These are phyloP conservation scores for Metarhizium robertsii DNA, from an alignment of 2,329 filamentous ascomycete genomes.

Conservation along the genomic window DNA sequence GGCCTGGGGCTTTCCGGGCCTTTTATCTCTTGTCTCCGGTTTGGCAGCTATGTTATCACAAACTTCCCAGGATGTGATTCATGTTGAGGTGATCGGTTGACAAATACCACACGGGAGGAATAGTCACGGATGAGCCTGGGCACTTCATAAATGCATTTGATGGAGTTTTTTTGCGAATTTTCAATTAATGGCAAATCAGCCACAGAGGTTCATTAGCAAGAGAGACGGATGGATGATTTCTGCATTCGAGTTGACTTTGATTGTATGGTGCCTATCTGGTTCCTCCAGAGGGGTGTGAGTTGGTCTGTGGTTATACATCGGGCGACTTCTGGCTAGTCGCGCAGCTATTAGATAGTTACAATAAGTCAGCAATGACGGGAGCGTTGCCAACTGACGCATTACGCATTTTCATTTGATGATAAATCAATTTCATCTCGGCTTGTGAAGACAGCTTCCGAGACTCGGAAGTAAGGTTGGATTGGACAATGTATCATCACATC, in stretches of 20 bases:
- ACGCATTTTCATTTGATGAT: neutral
- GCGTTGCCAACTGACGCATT: neutral
- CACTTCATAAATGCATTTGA: neutral
- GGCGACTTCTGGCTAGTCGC: neutral
- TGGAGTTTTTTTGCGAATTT: neutral
- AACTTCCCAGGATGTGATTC: neutral
- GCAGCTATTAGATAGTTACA: neutral
- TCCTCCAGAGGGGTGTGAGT: neutral
- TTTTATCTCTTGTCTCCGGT: neutral
- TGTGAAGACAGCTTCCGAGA: neutral
- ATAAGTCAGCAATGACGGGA: neutral
- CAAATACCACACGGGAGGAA: neutral
- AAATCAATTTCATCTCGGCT: neutral
- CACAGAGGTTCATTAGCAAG: neutral
- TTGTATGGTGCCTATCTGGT: neutral
- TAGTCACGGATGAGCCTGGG: neutral
- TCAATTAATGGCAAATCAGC: neutral
- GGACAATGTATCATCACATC: neutral
- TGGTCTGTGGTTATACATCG: neutral
- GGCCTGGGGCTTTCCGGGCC: slow-evolving; percentile 1
- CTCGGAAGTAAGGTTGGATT: neutral
- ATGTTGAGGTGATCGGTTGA: neutral
- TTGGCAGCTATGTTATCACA: neutral
- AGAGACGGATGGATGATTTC: neutral
- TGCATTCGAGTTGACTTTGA: neutral